Base-by-base conservation (phyloP, 208 protist genomes). In the Vickermania spadyakhi region DNA sequence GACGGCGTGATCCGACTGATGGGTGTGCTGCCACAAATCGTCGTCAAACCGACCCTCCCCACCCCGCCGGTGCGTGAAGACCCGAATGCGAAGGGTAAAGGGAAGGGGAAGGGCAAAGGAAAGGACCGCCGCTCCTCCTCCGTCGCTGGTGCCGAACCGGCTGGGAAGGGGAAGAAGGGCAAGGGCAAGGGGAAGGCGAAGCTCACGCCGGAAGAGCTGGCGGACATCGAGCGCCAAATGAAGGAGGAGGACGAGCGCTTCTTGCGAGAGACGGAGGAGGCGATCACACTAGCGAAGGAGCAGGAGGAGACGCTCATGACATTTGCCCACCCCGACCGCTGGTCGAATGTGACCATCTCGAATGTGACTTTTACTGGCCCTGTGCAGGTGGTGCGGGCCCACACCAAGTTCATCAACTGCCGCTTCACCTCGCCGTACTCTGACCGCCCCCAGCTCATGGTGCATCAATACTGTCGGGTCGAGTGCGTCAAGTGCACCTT, bases 351-450 rank as follows among this genome's bases (percentile, higher is more conserved):
- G 26, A 64, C 72, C 2, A 75, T 94, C 29, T 58, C 72, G 4
- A 83, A 90, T 64, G 58, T 90, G 22, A 90, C 84, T 14, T 94
- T 94, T 52, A 60, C 58, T 14, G 82, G 80, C 21, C 79, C 76
- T 1, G 82, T 94, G 7, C 67, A 73, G 58, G 80, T 94, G 55
- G 64, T 63, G 25, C 75, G 84, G 23, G 84, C 84, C 0, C 87
- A 94, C 66, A 77, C 91, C 2, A 83, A 58, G 14, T 94, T 94
- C 56, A 71, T 75, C 4, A 89, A 94, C 72, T 94, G 87, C 68
- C 55, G 64, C 62, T 94, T 94, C 36, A 56, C 68, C 21, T 50
- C 65, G n/a, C 2, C 57, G 2, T 53, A 1, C 25, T 26, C 31
- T 27, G 31, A 73, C 45, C 55, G 45, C 21, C 77, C 79, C 21